Base-by-base conservation (phyloP, 164 flowering plant species). In the Akebia trifoliata region DNA sequence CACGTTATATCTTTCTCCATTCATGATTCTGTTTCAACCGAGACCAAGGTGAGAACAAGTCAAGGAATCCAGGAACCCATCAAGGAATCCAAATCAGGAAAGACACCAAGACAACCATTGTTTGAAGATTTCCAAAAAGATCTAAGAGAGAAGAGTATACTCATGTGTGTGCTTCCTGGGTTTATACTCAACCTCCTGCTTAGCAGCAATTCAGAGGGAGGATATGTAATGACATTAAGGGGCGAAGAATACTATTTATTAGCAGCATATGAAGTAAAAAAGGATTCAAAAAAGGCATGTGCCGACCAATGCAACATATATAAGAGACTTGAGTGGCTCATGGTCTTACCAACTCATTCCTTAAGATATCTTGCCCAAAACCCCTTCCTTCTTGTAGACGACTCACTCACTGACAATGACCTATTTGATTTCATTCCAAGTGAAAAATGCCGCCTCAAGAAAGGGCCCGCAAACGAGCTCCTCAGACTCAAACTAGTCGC, bases 361-460 rank as follows among this genome's bases (percentile, higher is more conserved):
- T 70, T 75, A n/a, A 71, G 67, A 64, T 75, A 73, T 70, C 80
- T 83, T 35, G 82, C 65, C 95, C 95, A 87, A 71, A 85, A 87
- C 7, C 85, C 80, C 59, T 78, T 85, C 61, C 67, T 85, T 63
- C 65, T 64, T 2, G 72, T 39, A 15, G 87, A 64, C 28, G 86
- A 65, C 20, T 81, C 78, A 35, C 63, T 77, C 56, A 70, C 84
- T 4, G 76, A 57, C 24, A 73, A 34, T 29, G 83, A 66, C 56
- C 76, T 74, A 56, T 54, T 60, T 38, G 75, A 58, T 54, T 76
- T 84, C 2, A 82, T 73, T 15, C 95, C 84, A 32, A 91, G 71
- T 3, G 93, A 86, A 57, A 91, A 91, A 47, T 82, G 96, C 17
- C 93, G 74, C 64, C 58, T 83, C 74, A 85, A 77, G 69, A 86